Percentiles rank a stretch among this genome's conserved stretches.
phyloP scores from a whole-genome alignment of 192 early-diverging fungal species.

The Linnemannia zychae region DNA sequence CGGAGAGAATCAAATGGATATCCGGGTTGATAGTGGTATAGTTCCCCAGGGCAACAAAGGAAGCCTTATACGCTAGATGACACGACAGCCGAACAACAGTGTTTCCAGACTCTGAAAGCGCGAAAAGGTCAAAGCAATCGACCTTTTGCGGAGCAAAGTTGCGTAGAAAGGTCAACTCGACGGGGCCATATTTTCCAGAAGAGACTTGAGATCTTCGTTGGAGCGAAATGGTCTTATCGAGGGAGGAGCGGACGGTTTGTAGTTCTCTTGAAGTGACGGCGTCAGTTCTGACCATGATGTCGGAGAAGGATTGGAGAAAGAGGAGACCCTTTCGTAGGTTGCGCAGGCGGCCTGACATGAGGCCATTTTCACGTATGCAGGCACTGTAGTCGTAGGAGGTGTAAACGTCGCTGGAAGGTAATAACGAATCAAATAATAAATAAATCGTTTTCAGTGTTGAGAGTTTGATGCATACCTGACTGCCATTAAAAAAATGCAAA shows the following conservation, averaged over 20 bases:
- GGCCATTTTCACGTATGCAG: slow-evolving; percentile 79
- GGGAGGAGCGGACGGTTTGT: slow-evolving; percentile 48
- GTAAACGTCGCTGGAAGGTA: slow-evolving; percentile 74
- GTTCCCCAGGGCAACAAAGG: slow-evolving; percentile 73
- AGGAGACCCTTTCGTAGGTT: slow-evolving; percentile 69
- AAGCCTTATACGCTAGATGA: slow-evolving; percentile 68
- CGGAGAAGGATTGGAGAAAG: slow-evolving; percentile 72
- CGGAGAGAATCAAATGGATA: slow-evolving; percentile 67
- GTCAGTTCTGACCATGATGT: slow-evolving; percentile 66
- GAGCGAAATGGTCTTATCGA: slow-evolving; percentile 59
- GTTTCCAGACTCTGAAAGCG: slow-evolving; percentile 4
- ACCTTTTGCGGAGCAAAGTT: slow-evolving; percentile 70
- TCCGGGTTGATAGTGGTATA: slow-evolving; percentile 64
- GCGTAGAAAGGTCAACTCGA: slow-evolving; percentile 70
- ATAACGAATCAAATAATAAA: background rate
- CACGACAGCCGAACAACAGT: slow-evolving; percentile 49
- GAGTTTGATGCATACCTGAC: background rate
- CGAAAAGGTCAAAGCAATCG: slow-evolving; percentile 57
- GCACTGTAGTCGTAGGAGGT: slow-evolving; percentile 85
- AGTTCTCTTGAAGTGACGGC: slow-evolving; percentile 24
- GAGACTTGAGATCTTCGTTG: slow-evolving; percentile 52
- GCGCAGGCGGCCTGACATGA: slow-evolving; percentile 72
- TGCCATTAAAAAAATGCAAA: background rate
- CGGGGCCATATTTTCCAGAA: slow-evolving; percentile 24
- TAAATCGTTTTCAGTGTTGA: background rate